phyloP scores from a whole-genome alignment of 2,329 filamentous ascomycete genomes.

The Nemania abortiva region DNA sequence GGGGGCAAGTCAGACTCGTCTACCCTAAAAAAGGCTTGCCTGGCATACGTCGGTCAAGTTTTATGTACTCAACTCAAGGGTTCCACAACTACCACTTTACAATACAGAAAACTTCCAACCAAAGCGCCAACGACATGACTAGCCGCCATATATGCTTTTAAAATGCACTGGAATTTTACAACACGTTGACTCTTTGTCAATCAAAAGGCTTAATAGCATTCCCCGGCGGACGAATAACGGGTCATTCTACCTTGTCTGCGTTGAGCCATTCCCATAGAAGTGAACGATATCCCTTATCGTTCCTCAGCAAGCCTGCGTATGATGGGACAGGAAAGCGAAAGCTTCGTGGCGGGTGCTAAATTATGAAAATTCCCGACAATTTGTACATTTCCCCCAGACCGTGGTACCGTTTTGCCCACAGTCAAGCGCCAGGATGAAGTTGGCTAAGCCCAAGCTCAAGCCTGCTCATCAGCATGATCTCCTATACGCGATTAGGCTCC shows the following conservation, averaged over 20 bases:
- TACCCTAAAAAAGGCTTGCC: too few species aligned
- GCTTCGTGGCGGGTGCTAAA: not conserved
- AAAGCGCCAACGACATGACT: too few species aligned
- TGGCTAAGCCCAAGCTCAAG: not conserved
- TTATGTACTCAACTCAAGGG: too few species aligned
- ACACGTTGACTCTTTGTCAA: not conserved
- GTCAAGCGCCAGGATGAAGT: not conserved
- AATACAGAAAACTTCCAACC: too few species aligned
- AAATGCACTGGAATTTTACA: not conserved
- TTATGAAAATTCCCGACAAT: not conserved
- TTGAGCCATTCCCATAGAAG: not conserved
- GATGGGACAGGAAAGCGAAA: not conserved
- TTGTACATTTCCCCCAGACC: not conserved
- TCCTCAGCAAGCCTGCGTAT: not conserved
- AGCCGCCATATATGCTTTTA: not conserved
- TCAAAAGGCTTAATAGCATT: not conserved
- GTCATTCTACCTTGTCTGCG: not conserved
- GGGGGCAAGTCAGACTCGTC: too few species aligned
- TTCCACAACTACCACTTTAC: too few species aligned
- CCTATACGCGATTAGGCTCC: not conserved
- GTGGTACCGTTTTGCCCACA: not conserved
- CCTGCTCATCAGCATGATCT: not conserved
- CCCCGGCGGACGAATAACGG: not conserved
- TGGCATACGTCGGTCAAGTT: too few species aligned
- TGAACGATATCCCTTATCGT: not conserved